Evolutionary conservation across 805 yeast genomes (phyloP), one percentile per base, ranked within the genome.

Genomic region (Cyberlindnera mississippiensis): DNA sequence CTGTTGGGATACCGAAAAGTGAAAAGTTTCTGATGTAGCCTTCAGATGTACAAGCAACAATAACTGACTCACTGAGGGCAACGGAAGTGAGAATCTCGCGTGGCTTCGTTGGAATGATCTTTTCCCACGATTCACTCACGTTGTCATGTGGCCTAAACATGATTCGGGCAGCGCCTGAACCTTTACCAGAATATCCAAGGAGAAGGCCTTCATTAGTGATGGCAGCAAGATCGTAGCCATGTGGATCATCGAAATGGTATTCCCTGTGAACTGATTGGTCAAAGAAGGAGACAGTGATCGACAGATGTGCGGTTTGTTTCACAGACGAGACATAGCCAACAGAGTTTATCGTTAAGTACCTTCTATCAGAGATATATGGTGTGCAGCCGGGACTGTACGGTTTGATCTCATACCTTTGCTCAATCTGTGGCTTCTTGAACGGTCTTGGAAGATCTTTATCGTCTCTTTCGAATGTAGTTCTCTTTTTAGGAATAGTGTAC

Each of bases 341-440:
- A 9, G 82, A 69, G 52, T 86, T 86, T 73, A 90, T 86, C 16
- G 88, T 78, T 31, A 91, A 63, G 54, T 88, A 90, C 40, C 96
- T 71, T 61, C 91, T 75, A 39, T 78, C 76, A 4, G 66, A 69
- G 38, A 67, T 64, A 26, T 90, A 89, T 0, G 96, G 96, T 0
- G 98, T 91, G 6, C 84, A 76, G 2, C 98, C 98, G 1, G 87
- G 85, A 3, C 95, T 87, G 52, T 80, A 83, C 1, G 96, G 90
- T 35, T 64, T 68, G 22, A 79, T 54, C 8, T 64, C 67, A 37
- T 64, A 67, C 30, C 38, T 46, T 10, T 33, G 22, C 13, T 37
- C 39, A 4, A 33, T n/a, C 6, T 5, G 29, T 17, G 33, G 16
- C 24, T 17, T 22, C 33, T 7, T 26, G 27, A 11, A 33, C 46